Evolutionary conservation across 345 rosid genomes (phyloP).

Genomic region (Gossypium turneri): DNA sequence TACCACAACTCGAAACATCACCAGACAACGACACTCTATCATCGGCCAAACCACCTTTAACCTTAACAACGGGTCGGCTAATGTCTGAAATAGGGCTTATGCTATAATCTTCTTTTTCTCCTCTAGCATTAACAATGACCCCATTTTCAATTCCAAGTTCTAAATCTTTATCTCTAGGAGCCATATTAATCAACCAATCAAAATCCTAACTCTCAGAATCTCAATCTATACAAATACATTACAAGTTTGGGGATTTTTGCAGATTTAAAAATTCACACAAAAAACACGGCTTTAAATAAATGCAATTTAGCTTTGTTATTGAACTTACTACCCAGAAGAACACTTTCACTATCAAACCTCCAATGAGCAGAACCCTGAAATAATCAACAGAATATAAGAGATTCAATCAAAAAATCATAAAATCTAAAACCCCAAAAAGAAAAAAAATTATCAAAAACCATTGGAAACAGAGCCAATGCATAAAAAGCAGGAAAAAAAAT

Average conservation of each 20-base stretch:
- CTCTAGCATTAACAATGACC: slow-evolving; percentile 20
- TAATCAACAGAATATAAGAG: background rate
- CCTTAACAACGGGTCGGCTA: background rate
- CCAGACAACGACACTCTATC: slow-evolving; percentile 20
- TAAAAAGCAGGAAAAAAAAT: slow-evolving; percentile 4
- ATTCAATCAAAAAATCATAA: background rate
- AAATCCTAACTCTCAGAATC: slow-evolving; percentile 2
- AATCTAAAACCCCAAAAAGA: background rate
- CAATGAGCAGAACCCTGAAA: slow-evolving; percentile 6
- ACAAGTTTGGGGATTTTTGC: background rate
- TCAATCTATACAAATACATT: slow-evolving; percentile 1
- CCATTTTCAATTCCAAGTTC: slow-evolving; percentile 77
- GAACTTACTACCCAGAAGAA: too few relatives aligned
- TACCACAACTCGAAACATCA: background rate
- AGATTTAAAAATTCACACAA: background rate
- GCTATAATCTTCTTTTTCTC: slow-evolving; percentile 27
- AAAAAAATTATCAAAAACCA: background rate
- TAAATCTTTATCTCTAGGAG: slow-evolving; percentile 31
- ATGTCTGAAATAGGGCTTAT: slow-evolving; percentile 14
- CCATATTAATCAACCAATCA: slow-evolving; percentile 31
- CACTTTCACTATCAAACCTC: background rate
- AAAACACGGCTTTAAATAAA: background rate
- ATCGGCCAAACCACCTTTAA: background rate
- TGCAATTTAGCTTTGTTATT: too few relatives aligned
- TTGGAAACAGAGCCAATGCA: slow-evolving; percentile 14